Evolutionary conservation across 2,329 filamentous ascomycete species (phyloP).

Genomic region (Aspergillus melleus): DNA sequence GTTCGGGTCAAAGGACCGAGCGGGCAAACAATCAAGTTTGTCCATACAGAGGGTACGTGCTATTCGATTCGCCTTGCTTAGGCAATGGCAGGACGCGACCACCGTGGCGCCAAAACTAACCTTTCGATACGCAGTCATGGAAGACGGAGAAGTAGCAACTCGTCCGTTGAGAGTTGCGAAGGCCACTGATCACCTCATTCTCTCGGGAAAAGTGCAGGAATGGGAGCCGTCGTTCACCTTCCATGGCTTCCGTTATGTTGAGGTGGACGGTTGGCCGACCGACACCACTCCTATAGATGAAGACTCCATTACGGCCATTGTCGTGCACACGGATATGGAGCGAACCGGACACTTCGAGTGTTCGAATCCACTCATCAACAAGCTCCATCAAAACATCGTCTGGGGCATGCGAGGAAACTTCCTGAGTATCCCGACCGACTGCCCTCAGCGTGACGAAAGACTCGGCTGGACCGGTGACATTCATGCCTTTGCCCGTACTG

Average conservation of each 20-base stretch:
- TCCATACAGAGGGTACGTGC: conserved; percentile 26
- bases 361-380: conserved; percentile 51
- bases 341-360: conserved; percentile 51
- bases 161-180: conserved; percentile 36
- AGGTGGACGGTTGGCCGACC: conserved; percentile 48
- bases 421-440: conserved; percentile 58
- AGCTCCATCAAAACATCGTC: conserved; percentile 54
- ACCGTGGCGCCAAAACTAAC: not conserved
- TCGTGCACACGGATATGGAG: conserved; percentile 54
- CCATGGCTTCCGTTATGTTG: conserved; percentile 53
- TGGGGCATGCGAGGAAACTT: conserved; percentile 63
- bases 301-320: conserved; percentile 34
- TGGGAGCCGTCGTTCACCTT: conserved; percentile 54
- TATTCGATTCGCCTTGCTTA: not conserved
- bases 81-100: not conserved
- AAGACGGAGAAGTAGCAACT: conserved; percentile 34
- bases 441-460: conserved; percentile 57
- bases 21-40: conserved; percentile 29
- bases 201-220: conserved; percentile 22
- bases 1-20: conserved; percentile 29
- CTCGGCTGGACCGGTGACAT: conserved; percentile 56
- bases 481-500: conserved; percentile 46
- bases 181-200: conserved; percentile 11
- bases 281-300: conserved; percentile 14
- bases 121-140: conserved; percentile 41